Evolutionary conservation across 176 grass and related monocot species (phyloP), one percentile per base, ranked within the genome.

Genomic region (Aegilops speltoides): DNA sequence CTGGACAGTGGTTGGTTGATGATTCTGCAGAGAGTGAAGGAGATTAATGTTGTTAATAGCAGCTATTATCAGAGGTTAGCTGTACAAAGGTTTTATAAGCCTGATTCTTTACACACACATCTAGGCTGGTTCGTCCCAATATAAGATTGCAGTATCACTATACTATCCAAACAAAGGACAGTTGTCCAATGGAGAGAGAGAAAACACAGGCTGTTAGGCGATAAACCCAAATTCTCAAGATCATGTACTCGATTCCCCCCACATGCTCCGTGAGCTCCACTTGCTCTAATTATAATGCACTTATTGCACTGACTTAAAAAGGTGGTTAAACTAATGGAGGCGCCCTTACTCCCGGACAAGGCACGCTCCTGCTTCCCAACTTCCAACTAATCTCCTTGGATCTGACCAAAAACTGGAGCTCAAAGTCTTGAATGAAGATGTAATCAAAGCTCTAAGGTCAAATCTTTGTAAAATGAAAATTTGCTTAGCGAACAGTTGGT

Each of bases 281-380:
- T 88, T 70, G 52, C 62, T 84, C 73, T 50, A 76, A 76, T 88
- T 88, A 59, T 78, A 84, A 64, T 80, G 40, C 72, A 11, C 26
- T 60, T 66, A 31, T 64, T 64, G 36, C 24, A 25, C 45, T 82
- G 64, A 78, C 60, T 79, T 57, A 43, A 77, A 69, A 79, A 71
- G 56, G 17, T 13, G 70, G 87, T 69, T 91, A 88, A 85, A 85
- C 77, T 64, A 88, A 76, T 81, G 40, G 37, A 81, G 41, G 89
- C 64, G 56, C 86, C 89, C 89, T 88, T 88, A 77, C 89, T 88
- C 86, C 82, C 77, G 89, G 86, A 91, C 89, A 91, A 85, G 82
- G 29, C 82, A 91, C 17, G 52, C 82, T 64, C 86, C 86, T 91
- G 89, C 86, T 88, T 91, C 89, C 89, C 89, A 91, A 88, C 89